A percentile compares a stretch with the other conserved stretches of the same genome.
Evolutionary conservation across 2,329 filamentous ascomycete species (phyloP).

Genomic region (Aureobasidium sp.): DNA sequence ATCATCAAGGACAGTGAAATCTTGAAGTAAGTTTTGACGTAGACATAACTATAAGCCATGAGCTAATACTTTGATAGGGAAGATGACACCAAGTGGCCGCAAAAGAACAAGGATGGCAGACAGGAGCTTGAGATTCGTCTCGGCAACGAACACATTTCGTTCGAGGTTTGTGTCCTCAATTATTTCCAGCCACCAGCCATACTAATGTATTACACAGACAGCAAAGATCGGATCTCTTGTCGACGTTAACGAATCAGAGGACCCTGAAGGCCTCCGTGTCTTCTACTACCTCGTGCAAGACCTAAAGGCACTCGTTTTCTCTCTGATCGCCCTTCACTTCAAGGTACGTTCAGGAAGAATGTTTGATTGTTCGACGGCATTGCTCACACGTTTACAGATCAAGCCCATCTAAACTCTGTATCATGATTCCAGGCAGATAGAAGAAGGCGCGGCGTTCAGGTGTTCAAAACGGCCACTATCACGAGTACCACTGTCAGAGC

Average conservation of each 20-base stretch:
- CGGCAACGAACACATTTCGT: constrained; percentile 93
- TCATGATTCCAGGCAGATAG: not conserved
- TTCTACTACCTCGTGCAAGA: constrained; percentile 99
- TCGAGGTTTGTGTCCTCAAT: constrained; percentile 60
- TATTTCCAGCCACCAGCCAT: not conserved
- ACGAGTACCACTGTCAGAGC: not conserved
- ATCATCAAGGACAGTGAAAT: constrained; percentile 98
- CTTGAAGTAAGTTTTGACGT: constrained; percentile 63
- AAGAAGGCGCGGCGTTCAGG: not conserved
- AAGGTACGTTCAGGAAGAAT: constrained; percentile 51
- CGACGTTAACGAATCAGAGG: constrained; percentile 90
- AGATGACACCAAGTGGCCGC: constrained; percentile 96
- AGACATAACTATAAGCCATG: not conserved
- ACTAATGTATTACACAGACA: constrained; percentile 51
- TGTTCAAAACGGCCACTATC: not conserved
- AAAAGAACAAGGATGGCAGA: constrained; percentile 97
- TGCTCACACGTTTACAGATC: constrained; percentile 20
- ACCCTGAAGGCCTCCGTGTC: constrained; percentile 89
- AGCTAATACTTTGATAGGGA: constrained; percentile 50
- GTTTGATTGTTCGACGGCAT: too few relatives aligned
- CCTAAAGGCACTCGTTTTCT: constrained; percentile 92
- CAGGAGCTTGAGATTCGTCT: constrained; percentile 93
- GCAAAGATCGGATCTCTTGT: constrained; percentile 96
- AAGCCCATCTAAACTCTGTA: constrained; percentile 23
- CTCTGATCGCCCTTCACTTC: constrained; percentile 91